Evolutionary conservation across 176 grass and related monocot genomes (phyloP).

Genomic region (Zea mays): DNA sequence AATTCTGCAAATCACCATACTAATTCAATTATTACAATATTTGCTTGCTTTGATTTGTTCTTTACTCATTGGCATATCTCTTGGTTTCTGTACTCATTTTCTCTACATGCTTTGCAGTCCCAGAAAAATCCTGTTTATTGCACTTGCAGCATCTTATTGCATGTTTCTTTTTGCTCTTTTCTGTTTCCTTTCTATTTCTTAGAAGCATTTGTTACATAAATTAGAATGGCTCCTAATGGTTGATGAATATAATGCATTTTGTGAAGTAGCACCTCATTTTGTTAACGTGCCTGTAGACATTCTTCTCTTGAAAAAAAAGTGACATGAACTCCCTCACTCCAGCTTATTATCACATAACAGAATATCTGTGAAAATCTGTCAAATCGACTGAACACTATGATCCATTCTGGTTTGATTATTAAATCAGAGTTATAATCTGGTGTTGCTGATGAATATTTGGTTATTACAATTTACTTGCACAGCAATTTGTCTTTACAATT

Average conservation of each 20-base stretch:
- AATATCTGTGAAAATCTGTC: not conserved
- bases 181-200: not conserved
- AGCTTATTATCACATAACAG: not conserved
- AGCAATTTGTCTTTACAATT: conserved; percentile 11
- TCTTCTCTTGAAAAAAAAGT: not conserved
- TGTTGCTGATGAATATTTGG: not conserved
- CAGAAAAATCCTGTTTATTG: not conserved
- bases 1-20: not conserved
- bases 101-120: not conserved
- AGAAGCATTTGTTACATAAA: not conserved
- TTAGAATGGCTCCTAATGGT: not conserved
- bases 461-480: not conserved
- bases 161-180: not conserved
- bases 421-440: not conserved
- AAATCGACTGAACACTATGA: not conserved
- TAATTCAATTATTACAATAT: not conserved
- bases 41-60: not conserved
- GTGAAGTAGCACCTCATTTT: not conserved
- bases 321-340: not conserved
- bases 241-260: not conserved
- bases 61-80: not conserved
- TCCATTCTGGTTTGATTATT: not conserved
- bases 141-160: not conserved
- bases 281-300: not conserved
- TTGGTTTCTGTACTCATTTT: not conserved